Evolutionary conservation across 176 grass and related monocot species (phyloP), one percentile per base, ranked within the genome.

Genomic region (Musa itinerans): DNA sequence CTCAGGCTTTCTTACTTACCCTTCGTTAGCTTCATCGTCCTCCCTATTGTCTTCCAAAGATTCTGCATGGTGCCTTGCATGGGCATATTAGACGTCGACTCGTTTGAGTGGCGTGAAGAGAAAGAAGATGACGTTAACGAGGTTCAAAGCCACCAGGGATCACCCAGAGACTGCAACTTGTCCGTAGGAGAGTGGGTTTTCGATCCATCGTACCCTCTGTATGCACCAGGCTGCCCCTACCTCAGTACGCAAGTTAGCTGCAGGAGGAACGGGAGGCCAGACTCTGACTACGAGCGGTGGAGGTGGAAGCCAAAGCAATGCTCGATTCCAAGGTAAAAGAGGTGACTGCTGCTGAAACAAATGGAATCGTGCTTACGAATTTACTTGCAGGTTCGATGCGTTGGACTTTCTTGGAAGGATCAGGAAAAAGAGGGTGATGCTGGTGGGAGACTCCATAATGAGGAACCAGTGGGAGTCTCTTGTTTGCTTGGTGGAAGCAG

Each of bases 391-490:
- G 70, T 86, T 86, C 54, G 82, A 79, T 82, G 84, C 84, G 58
- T 55, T 86, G 80, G 80, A 79, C 67, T 86, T 86, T 52, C 84
- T 86, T 17, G 53, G 20, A 23, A 86, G 63, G 63, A 76, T 83
- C 14, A 82, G 80, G 54, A 79, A 72, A 63, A 86, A 82, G 66
- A 82, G 84, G 49, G 68, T 86, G 13, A 86, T 86, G 84, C 53
- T 86, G 57, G 84, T 83, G 51, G 84, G 80, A 13, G 80, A 86
- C 64, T 86, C 84, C 20, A 82, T 83, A 53, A 83, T 71, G 80
- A 82, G 84, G 81, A 86, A 86, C 34, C 84, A 82, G 65, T 86
- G 80, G 84, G 84, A 86, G 58, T 86, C 84, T 52, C 84, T 86
- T 21, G 66, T 83, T 82, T 86, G 84, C 64, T 73, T 86, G 77